Evolutionary conservation across 192 early-diverging fungal genomes (phyloP), one percentile per base, ranked within the genome.

Genomic region (Entophlyctis helioformis): DNA sequence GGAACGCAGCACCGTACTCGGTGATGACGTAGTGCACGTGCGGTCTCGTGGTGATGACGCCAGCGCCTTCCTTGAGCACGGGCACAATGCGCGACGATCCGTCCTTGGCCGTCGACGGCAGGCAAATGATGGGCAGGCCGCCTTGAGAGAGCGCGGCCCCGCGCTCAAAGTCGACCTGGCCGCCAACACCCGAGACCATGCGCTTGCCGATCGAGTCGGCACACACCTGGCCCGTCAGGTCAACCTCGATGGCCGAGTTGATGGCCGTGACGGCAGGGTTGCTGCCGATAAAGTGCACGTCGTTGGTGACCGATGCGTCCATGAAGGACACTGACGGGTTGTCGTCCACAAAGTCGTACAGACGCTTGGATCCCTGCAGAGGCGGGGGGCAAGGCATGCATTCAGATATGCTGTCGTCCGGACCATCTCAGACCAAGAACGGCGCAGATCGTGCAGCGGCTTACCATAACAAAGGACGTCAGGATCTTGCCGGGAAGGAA

Each of bases 141-240:
- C 64, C 67, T 0, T 32, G 32, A 26, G 54, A 59, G 5, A 73
- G 26, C 7, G 71, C 66, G 2, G 71, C 71, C 31, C 70, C 71
- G 3, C 66, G 56, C 43, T 73, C 71, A 39, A 73, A 73, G 35
- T 73, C 67, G 20, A 70, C 57, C 42, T 73, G 71, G 1, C 67
- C 66, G 9, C 71, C 71, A 1, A 73, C 71, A 28, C 71, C 71
- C 19, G 60, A 64, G 31, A 73, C 61, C 57, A 61, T 54, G 3
- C 25, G 29, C 36, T 42, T 51, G 0, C 71, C 71, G 3, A 73
- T 48, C 15, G 63, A 67, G 35, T 69, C 71, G 6, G 66, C 71
- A 34, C 63, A 66, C 18, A 69, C 66, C 43, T 69, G 66, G 8
- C 71, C 71, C 10, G 71, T 71, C 12, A 73, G 34, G 39, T 73